Conservation (phyloP, 768 basidiomycete genomes). For the Serendipita sp. region DNA sequence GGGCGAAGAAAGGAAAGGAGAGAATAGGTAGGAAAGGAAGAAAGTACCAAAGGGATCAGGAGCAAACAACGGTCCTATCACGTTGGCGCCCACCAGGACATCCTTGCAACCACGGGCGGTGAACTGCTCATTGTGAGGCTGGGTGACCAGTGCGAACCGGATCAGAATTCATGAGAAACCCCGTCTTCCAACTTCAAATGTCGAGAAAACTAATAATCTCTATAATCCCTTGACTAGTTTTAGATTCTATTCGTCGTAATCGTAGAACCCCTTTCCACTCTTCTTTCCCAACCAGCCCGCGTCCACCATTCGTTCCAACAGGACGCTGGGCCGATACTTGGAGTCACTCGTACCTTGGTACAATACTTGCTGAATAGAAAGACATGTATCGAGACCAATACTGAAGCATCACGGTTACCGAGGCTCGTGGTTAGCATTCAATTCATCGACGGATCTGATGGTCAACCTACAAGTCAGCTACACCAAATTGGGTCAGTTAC, state of each 20-base stretch:
- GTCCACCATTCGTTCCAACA: conserved; percentile 91
- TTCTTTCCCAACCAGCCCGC: conserved; percentile 89
- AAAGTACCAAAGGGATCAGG: neutral
- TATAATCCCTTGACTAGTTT: too few species aligned
- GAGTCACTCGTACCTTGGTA: conserved; percentile 82
- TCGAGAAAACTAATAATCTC: too few species aligned
- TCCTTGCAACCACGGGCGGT: neutral
- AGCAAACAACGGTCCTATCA: neutral
- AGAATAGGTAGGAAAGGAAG: neutral
- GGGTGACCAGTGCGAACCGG: neutral
- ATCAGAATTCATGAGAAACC: neutral
- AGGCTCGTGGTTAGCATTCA: conserved; percentile 1
- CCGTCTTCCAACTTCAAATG: neutral
- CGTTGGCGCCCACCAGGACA: neutral
- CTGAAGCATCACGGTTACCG: conserved; percentile 22
- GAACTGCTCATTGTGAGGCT: neutral
- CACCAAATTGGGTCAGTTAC: conserved; percentile 7
- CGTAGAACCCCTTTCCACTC: conserved; percentile 89
- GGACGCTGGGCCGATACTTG: conserved; percentile 82
- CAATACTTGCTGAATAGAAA: conserved; percentile 80
- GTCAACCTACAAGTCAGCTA: conserved; percentile 40
- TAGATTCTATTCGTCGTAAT: conserved; percentile 32
- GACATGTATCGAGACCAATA: conserved; percentile 95
- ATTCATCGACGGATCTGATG: neutral
- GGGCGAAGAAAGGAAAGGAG: neutral